Base-by-base conservation (phyloP, 177 flowering plant genomes). In the Vitis hybrid region DNA sequence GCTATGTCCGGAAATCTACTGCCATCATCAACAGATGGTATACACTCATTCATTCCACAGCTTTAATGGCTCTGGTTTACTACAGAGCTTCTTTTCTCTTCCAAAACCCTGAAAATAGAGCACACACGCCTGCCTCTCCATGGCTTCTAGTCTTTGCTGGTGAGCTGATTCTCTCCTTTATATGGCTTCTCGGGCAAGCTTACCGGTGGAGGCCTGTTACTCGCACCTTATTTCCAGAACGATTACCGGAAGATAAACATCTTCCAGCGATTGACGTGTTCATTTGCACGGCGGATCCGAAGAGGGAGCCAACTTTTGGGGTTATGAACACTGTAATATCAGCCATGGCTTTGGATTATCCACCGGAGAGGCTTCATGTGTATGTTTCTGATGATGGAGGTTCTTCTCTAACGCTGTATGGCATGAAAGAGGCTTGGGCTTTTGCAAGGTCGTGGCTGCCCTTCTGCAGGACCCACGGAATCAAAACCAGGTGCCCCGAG, bases 311-410 rank as follows among this genome's bases (percentile, higher is more conserved):
- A 1, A 70, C 83, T 4, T 18, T 80, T 8, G 85, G 69, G 34
- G 94, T 89, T 66, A 85, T 86, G 88, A 88, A 88, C 82, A 89
- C 91, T 3, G 85, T 89, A 14, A 14, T 89, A 5, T 88, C 91
- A n/a, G 88, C 91, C 59, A 83, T 89, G 88, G 81, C 91, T 0
- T 71, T 86, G 50, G 90, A 89, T 51, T 89, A 86, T 40, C 90
- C 94, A 0, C 59, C 82, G 0, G 84, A 85, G 49, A 88, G 85
- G 78, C 83, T 89, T 17, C 54, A 71, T 17, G 84, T 89, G 34
- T 86, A 85, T 63, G 70, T 89, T 23, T 86, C 89, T 1, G 94
- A 89, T 64, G 91, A 89, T 74, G 88, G 78, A 0, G 88, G 87
- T 1, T 79, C 89, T 3, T 10, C 72, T 1, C 2, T 70, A 2